These are phyloP conservation scores for Herpotrichia juniperi DNA, from an alignment of 2,329 filamentous ascomycete genomes.

Conservation along the genomic window DNA sequence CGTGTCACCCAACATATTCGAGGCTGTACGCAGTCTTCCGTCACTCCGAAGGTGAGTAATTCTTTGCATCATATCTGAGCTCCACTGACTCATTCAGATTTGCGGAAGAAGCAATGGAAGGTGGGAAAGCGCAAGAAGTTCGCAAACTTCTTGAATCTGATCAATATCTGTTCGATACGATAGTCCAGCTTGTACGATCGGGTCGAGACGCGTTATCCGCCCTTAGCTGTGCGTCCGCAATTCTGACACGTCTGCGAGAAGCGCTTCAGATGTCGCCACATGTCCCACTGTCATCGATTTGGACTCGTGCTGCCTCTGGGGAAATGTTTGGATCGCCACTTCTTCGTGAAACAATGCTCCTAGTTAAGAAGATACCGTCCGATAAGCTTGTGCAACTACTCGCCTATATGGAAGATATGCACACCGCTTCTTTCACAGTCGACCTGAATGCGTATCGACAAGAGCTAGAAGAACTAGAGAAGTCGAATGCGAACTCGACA, in stretches of 20 bases:
- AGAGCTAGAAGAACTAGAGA: slow-evolving; percentile 42
- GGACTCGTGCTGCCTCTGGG: slow-evolving; percentile 65
- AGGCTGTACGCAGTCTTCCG: slow-evolving; percentile 70
- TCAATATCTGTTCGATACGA: slow-evolving; percentile 56
- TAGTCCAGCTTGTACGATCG: slow-evolving; percentile 39
- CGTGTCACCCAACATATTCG: slow-evolving; percentile 66
- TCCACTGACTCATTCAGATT: slow-evolving; percentile 24
- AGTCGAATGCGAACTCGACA: slow-evolving; percentile 25
- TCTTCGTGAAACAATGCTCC: slow-evolving; percentile 61
- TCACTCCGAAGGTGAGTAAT: slow-evolving; percentile 64
- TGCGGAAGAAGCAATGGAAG: slow-evolving; percentile 49
- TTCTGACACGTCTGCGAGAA: slow-evolving; percentile 46
- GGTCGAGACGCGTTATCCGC: slow-evolving; percentile 49
- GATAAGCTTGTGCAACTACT: slow-evolving; percentile 56
- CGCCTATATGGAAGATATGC: slow-evolving; percentile 34
- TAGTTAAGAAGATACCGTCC: slow-evolving; percentile 66
- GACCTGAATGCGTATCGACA: slow-evolving; percentile 26
- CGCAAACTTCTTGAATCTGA: slow-evolving; percentile 67
- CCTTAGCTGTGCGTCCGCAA: slow-evolving; percentile 46
- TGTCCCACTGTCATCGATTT: slow-evolving; percentile 56
- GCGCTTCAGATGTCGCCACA: slow-evolving; percentile 43
- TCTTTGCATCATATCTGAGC: neutral
- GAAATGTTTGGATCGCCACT: slow-evolving; percentile 60
- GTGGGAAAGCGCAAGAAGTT: slow-evolving; percentile 49
- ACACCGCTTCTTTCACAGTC: slow-evolving; percentile 24